Conservation (phyloP, 1,284 basidiomycete genomes). For the Rhodotorula sp. region DNA sequence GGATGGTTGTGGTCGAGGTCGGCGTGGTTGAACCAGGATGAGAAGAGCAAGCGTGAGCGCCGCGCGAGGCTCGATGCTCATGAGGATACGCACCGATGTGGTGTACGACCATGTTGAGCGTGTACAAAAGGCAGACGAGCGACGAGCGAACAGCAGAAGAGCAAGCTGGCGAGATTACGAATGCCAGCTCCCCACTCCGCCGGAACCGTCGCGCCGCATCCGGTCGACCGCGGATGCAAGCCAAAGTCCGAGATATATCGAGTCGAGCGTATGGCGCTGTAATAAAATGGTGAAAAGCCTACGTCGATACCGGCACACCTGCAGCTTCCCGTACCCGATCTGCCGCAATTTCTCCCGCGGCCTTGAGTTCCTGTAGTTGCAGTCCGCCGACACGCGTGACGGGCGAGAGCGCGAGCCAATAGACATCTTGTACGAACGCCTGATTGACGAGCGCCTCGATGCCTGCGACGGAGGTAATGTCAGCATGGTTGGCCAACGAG, state of each 20-base stretch:
- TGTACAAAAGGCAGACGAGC: not conserved
- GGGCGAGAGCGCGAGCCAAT: slow-evolving; percentile 22
- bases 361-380: not conserved
- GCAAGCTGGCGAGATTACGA: not conserved
- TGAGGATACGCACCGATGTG: slow-evolving; percentile 14
- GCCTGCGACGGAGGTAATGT: slow-evolving; percentile 19
- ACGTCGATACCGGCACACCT: not conserved
- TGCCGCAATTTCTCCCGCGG: slow-evolving; percentile 2
- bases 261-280: too few relatives aligned
- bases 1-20: not conserved
- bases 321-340: slow-evolving; percentile 7
- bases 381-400: not conserved
- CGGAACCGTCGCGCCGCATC: not conserved
- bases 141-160: too few relatives aligned
- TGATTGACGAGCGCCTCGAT: slow-evolving; percentile 47
- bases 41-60: not conserved
- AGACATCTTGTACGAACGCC: slow-evolving; percentile 32
- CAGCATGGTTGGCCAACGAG: not conserved
- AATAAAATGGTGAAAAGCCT: too few relatives aligned
- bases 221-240: too few relatives aligned
- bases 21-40: not conserved
- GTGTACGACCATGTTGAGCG: slow-evolving; percentile 14
- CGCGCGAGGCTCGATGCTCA: too few relatives aligned
- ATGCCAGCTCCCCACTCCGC: not conserved
- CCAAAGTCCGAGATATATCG: too few relatives aligned